Conservation (phyloP, 148 eudicot genomes). For the Rhododendron ferrugineum region DNA sequence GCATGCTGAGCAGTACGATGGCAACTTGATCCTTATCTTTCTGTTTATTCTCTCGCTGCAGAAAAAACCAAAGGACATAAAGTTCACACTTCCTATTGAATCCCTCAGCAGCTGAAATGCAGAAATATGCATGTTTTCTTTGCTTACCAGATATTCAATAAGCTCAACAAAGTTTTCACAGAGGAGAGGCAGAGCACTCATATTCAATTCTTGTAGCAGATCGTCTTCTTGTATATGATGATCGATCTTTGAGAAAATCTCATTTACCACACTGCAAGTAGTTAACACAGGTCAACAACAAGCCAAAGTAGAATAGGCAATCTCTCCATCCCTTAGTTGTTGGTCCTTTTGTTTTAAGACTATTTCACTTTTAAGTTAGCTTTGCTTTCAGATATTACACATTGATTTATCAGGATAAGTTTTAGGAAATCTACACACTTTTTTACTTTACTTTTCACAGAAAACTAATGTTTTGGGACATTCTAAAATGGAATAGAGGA, state of each 20-base stretch:
- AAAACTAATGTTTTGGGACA: not conserved
- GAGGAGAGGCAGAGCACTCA: conserved; percentile 56
- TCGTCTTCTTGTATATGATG: conserved; percentile 35
- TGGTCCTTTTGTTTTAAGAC: not conserved
- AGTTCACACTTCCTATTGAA: not conserved
- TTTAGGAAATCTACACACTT: not conserved
- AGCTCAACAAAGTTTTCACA: conserved; percentile 50
- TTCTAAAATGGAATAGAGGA: not conserved
- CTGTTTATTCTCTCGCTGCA: conserved; percentile 45
- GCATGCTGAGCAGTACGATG: conserved; percentile 54
- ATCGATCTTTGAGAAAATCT: conserved; percentile 53
- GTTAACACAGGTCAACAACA: not conserved
- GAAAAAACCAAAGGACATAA: not conserved
- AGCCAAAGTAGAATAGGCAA: not conserved
- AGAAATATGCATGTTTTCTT: not conserved
- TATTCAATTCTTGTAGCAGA: conserved; percentile 37
- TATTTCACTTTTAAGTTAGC: not conserved
- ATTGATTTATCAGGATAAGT: not conserved
- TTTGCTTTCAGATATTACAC: not conserved
- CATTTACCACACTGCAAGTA: conserved; percentile 42
- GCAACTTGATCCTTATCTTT: conserved; percentile 59
- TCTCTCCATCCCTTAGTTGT: not conserved
- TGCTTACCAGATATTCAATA: conserved; percentile 48
- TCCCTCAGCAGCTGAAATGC: not conserved
- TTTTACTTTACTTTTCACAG: not conserved